Percentiles rank a stretch among this genome's conserved stretches.
Conservation (phyloP, 140 eudicot species). For the Eryngium alpinum region DNA sequence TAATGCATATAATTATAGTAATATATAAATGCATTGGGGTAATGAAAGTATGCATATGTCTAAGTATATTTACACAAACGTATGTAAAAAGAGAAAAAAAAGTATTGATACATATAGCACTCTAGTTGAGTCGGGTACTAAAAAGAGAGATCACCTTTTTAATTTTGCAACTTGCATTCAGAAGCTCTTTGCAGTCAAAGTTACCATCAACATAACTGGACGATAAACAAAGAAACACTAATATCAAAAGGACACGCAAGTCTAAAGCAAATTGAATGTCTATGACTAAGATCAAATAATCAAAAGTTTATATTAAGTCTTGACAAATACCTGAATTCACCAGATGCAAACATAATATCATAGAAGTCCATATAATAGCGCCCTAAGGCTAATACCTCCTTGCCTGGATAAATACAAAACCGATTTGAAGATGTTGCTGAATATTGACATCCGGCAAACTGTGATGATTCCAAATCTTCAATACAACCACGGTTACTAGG, state of each 20-base stretch:
- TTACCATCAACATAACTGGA: constrained; percentile 5
- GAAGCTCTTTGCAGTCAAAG: constrained; percentile 16
- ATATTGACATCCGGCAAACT: neutral
- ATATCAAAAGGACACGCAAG: neutral
- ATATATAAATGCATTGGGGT: neutral
- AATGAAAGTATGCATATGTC: neutral
- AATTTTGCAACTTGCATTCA: constrained; percentile 8
- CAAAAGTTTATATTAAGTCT: neutral
- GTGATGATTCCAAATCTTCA: neutral
- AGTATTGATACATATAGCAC: neutral
- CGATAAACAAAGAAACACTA: neutral
- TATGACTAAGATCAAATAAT: neutral
- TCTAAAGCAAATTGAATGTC: neutral
- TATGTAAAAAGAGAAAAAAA: neutral
- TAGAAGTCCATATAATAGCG: constrained; percentile 7
- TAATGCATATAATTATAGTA: neutral
- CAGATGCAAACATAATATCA: constrained; percentile 15
- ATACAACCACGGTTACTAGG: constrained; percentile 1
- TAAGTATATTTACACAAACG: neutral
- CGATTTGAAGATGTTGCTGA: constrained; percentile 1
- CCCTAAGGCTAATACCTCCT: constrained; percentile 17
- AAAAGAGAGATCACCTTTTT: constrained; percentile 5
- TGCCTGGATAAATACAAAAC: constrained; percentile 17
- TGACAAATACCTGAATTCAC: constrained; percentile 14
- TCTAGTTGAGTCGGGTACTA: neutral